These are phyloP conservation scores for Fraxinus dipetala DNA, from an alignment of 305 asterid species.

Conservation along the genomic window DNA sequence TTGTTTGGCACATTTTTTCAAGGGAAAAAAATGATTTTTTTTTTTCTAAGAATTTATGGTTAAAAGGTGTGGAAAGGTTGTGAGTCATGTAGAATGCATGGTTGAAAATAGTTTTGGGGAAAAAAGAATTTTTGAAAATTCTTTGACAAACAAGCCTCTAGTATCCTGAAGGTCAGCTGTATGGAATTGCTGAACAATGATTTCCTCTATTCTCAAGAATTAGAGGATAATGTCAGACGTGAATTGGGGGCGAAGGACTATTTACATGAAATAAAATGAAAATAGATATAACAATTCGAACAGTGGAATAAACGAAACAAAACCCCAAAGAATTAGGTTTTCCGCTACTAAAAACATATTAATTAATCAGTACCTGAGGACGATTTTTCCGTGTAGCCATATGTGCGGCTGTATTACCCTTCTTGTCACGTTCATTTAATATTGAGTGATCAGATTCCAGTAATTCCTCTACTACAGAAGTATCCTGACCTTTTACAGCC, in stretches of 20 bases:
- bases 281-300: neutral
- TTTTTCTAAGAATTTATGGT: neutral
- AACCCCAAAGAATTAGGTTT: neutral
- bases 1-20: neutral
- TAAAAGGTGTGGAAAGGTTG: neutral
- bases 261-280: neutral
- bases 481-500: slow-evolving; percentile 95
- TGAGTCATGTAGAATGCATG: neutral
- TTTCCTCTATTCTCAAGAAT: neutral
- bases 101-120: neutral
- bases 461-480: slow-evolving; percentile 69
- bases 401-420: slow-evolving; percentile 91
- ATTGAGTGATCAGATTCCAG: slow-evolving; percentile 72
- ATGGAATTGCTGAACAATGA: neutral
- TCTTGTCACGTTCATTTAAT: slow-evolving; percentile 83
- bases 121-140: too few species aligned
- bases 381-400: slow-evolving; percentile 91
- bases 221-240: neutral
- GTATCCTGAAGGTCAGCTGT: neutral
- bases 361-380: slow-evolving; percentile 52
- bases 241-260: neutral
- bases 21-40: neutral
- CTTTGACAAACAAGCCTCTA: neutral
- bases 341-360: neutral
- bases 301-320: neutral